Conservation (phyloP, 1,139 yeast genomes). For the Kodamaea sp. region DNA sequence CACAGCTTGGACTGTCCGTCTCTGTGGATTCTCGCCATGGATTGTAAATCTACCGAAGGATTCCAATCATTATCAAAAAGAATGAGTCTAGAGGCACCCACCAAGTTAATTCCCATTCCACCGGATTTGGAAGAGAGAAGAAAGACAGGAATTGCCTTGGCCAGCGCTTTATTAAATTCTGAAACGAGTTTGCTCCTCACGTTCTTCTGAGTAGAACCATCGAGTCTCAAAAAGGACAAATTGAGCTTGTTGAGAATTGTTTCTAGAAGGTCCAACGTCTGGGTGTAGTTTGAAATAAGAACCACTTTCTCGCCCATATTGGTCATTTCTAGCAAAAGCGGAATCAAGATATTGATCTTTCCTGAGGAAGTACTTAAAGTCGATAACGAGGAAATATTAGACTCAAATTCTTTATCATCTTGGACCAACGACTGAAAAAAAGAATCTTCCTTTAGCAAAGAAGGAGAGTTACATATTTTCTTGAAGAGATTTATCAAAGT, state of each 20-base stretch:
- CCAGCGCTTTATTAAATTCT: conserved; percentile 58
- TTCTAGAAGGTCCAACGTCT: conserved; percentile 79
- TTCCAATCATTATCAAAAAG: conserved; percentile 94
- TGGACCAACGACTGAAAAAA: conserved; percentile 26
- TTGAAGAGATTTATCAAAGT: conserved; percentile 73
- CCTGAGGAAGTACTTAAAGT: conserved; percentile 39
- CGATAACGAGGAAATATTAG: conserved; percentile 11
- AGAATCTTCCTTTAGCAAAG: conserved; percentile 50
- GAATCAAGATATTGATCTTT: conserved; percentile 56
- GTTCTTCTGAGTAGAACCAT: conserved; percentile 78
- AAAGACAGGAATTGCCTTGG: conserved; percentile 57
- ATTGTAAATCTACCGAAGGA: conserved; percentile 89
- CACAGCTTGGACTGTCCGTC: conserved; percentile 88
- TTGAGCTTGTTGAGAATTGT: conserved; percentile 51
- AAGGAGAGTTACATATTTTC: conserved; percentile 84
- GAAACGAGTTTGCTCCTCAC: conserved; percentile 67
- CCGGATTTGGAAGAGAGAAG: conserved; percentile 89
- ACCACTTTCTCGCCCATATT: conserved; percentile 70
- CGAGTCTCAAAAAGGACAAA: conserved; percentile 63
- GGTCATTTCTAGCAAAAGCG: conserved; percentile 50
- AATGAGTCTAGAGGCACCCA: conserved; percentile 86
- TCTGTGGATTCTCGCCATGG: conserved; percentile 93
- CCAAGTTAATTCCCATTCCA: conserved; percentile 86
- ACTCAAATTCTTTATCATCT: conserved; percentile 13
- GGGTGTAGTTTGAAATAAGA: conserved; percentile 84